Base-by-base conservation (phyloP, 345 rosid genomes). In the Populus davidiana region DNA sequence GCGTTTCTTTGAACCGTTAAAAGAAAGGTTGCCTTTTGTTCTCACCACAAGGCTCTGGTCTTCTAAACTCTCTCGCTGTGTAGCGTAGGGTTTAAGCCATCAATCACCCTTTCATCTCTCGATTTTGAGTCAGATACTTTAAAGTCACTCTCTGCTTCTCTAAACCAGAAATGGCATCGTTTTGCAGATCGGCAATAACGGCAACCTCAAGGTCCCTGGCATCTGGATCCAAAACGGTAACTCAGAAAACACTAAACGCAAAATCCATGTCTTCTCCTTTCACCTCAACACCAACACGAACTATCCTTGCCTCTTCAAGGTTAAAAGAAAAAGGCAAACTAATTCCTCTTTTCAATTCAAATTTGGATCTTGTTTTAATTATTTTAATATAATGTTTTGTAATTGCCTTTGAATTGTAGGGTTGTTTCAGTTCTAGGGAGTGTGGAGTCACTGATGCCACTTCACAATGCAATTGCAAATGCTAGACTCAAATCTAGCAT, bases 401-500 rank as follows among this genome's bases (percentile, higher is more conserved):
- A 25, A n/a, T 25, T 29, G 72, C 1, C n/a, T 21, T 41, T 29
- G 12, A 25, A 61, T 73, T 68, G n/a, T 20, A 92, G 97, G 90
- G 84, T 86, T 61, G 73, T 90, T 49, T 90, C 92, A 67, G 90
- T 75, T 69, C 72, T 92, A 81, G 97, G 91, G 16, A 79, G 90
- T 31, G 87, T 89, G 70, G 97, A 91, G 52, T 88, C 97, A 39
- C 77, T 95, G 88, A 79, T 93, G 86, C 98, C 97, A 8, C 89
- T 94, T 69, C 97, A 94, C 81, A 91, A 90, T 78, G 91, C 91
- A 69, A 84, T 86, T 82, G 97, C 98, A 62, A 89, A 94, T 81
- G 92, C 98, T 83, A 81, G 96, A 74, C 94, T 94, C 64, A 82
- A 61, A 68, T 94, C 98, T 61, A 87, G 81, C 85, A 91, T 94